These are phyloP conservation scores for Podila clonocystis DNA, from an alignment of 192 early-diverging fungal genomes.

Conservation along the genomic window DNA sequence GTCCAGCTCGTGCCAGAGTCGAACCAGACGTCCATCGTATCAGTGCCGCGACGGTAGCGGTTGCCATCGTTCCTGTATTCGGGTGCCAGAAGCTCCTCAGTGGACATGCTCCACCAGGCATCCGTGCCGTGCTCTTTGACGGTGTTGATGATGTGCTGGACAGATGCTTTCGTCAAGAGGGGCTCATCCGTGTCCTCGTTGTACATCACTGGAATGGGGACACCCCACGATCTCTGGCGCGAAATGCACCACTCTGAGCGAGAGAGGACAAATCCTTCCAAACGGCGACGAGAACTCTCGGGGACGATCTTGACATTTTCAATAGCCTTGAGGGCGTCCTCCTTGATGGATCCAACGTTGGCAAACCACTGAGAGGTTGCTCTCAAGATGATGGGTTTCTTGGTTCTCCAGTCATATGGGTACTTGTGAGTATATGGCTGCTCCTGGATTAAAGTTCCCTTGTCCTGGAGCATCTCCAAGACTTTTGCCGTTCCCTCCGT, in stretches of 20 bases:
- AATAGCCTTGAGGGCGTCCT: constrained; percentile 66
- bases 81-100: constrained; percentile 69
- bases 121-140: constrained; percentile 68
- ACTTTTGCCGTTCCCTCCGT: constrained; percentile 66
- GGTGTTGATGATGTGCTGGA: constrained; percentile 70
- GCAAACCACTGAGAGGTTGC: constrained; percentile 90
- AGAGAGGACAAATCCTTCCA: constrained; percentile 72
- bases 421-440: constrained; percentile 75
- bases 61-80: constrained; percentile 65
- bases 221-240: constrained; percentile 84
- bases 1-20: constrained; percentile 86
- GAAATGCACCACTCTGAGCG: constrained; percentile 89
- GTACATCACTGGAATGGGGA: constrained; percentile 84
- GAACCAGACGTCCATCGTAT: constrained; percentile 92
- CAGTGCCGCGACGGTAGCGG: constrained; percentile 68
- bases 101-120: constrained; percentile 75
- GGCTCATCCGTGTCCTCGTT: constrained; percentile 67
- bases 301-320: constrained; percentile 68
- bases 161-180: constrained; percentile 69
- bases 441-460: constrained; percentile 57
- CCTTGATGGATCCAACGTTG: constrained; percentile 70
- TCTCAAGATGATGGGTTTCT: constrained; percentile 80
- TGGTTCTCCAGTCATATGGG: constrained; percentile 88
- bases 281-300: constrained; percentile 55
- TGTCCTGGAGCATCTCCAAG: constrained; percentile 58